These are phyloP conservation scores for Nicotiana paniculata DNA, from an alignment of 257 asterid genomes.

Conservation along the genomic window DNA sequence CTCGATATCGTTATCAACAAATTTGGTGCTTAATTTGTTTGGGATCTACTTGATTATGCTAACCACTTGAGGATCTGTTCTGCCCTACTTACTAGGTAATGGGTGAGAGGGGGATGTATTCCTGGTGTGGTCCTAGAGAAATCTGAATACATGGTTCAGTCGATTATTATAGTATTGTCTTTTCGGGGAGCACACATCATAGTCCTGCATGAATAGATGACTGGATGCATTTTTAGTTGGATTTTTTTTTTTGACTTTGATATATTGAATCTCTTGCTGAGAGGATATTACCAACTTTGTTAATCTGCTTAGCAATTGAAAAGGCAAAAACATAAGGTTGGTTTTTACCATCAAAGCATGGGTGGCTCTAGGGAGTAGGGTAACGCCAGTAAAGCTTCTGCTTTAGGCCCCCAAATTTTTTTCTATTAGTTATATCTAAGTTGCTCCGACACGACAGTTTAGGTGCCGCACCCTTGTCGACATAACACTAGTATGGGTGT, in stretches of 20 bases:
- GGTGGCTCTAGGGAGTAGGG: too few species aligned
- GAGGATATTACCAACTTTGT: neutral
- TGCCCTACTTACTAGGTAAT: neutral
- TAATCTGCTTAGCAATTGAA: neutral
- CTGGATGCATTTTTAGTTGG: neutral
- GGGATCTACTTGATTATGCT: neutral
- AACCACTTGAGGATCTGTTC: neutral
- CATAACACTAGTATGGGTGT: too few species aligned
- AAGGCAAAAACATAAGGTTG: neutral
- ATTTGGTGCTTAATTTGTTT: neutral
- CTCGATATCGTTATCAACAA: neutral
- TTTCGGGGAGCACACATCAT: neutral
- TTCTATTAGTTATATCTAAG: too few species aligned
- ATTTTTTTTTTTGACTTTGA: neutral
- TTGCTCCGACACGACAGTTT: too few species aligned
- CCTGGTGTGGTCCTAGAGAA: neutral
- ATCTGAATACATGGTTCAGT: neutral
- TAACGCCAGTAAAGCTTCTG: too few species aligned
- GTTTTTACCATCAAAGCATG: neutral
- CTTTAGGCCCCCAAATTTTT: too few species aligned
- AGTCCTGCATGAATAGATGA: neutral
- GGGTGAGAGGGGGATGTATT: neutral
- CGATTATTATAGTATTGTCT: too few species aligned
- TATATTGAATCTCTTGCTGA: neutral
- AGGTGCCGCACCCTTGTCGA: too few species aligned